phyloP scores from a whole-genome alignment of 2,329 filamentous ascomycete genomes.

The Sclerotinia sclerotiorum region DNA sequence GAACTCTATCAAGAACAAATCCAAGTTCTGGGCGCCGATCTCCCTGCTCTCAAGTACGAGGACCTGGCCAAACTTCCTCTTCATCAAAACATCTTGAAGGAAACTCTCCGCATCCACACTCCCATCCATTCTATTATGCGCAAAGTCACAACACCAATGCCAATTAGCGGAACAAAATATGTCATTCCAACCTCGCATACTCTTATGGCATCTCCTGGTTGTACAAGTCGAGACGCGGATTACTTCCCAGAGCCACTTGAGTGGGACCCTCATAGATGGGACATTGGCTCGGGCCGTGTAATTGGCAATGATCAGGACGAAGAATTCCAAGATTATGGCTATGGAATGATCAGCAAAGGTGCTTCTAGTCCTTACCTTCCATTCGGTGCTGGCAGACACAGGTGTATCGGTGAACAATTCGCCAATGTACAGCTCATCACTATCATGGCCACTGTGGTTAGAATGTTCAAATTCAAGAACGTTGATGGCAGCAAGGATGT shows the following conservation, averaged over 20 bases:
- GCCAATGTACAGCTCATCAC: slow-evolving; percentile 90
- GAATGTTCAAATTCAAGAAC: slow-evolving; percentile 78
- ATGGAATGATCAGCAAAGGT: slow-evolving; percentile 89
- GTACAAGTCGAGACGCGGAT: slow-evolving; percentile 67
- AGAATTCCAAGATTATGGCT: slow-evolving; percentile 89
- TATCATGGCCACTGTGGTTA: slow-evolving; percentile 74
- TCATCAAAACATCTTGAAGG: slow-evolving; percentile 82
- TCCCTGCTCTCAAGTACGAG: slow-evolving; percentile 75
- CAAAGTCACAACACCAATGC: slow-evolving; percentile 85
- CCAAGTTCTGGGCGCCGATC: slow-evolving; percentile 67
- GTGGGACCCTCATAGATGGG: slow-evolving; percentile 94
- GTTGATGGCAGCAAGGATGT: slow-evolving; percentile 68
- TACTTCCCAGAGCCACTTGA: slow-evolving; percentile 79
- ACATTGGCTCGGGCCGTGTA: slow-evolving; percentile 59
- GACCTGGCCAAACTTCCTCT: slow-evolving; percentile 76
- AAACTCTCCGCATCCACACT: slow-evolving; percentile 86
- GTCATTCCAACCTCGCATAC: slow-evolving; percentile 78
- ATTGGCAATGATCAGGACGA: slow-evolving; percentile 56
- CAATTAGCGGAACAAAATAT: slow-evolving; percentile 77
- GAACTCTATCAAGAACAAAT: slow-evolving; percentile 84
- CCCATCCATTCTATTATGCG: slow-evolving; percentile 96
- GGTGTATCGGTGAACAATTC: slow-evolving; percentile 96
- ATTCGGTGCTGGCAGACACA: slow-evolving; percentile 88
- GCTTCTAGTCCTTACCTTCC: slow-evolving; percentile 87
- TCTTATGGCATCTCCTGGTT: slow-evolving; percentile 81